Conservation (phyloP, 2,329 filamentous ascomycete species). For the Piedraia hortae region DNA sequence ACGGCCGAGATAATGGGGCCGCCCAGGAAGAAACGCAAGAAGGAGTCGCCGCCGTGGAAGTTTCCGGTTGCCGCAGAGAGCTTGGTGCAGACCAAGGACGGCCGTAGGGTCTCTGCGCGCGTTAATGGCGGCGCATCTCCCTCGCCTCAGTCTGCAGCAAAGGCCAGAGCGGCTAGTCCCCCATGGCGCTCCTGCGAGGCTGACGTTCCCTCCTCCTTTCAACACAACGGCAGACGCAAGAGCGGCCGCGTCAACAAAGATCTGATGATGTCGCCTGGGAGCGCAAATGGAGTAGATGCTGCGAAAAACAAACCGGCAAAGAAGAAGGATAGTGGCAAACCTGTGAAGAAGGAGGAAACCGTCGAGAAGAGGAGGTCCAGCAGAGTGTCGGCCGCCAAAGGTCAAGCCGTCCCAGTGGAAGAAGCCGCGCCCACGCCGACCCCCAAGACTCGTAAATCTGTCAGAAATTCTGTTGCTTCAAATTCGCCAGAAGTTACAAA, state of each 20-base stretch:
- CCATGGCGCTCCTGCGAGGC: conserved; percentile 76
- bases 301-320: conserved; percentile 11
- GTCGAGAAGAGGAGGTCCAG: conserved; percentile 3
- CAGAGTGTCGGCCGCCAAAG: neutral
- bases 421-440: conserved; percentile 10
- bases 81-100: conserved; percentile 10
- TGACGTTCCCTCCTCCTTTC: conserved; percentile 68
- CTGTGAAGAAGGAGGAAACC: conserved; percentile 6
- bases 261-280: conserved; percentile 3
- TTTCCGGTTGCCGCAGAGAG: conserved; percentile 9
- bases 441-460: conserved; percentile 5
- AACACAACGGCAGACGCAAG: conserved; percentile 32
- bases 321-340: conserved; percentile 7
- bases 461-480: conserved; percentile 6
- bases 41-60: conserved; percentile 10
- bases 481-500: conserved; percentile 3
- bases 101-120: conserved; percentile 10
- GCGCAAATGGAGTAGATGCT: conserved; percentile 8
- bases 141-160: conserved; percentile 5
- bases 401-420: conserved; percentile 2
- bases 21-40: conserved; percentile 35
- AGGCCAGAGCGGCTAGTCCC: conserved; percentile 37
- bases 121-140: conserved; percentile 8
- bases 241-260: conserved; percentile 28
- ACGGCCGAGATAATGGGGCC: no score